Evolutionary conservation across 1,284 basidiomycete genomes (phyloP).

Genomic region (Austroboletus niveus): DNA sequence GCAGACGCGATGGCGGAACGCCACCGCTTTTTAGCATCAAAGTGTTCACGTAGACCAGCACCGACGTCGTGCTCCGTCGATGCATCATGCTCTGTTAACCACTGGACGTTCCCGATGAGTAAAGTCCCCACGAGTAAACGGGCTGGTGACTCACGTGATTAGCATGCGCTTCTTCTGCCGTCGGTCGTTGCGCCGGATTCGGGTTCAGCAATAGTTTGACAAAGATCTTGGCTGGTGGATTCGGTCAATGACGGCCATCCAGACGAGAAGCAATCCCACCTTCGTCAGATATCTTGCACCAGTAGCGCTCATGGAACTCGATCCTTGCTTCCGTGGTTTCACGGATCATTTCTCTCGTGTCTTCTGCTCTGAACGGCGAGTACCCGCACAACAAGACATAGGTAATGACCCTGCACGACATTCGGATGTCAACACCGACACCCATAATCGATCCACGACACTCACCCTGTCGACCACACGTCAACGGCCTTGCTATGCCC

Average conservation of each 20-base stretch:
- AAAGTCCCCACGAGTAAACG: neutral
- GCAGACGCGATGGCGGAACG: constrained; percentile 63
- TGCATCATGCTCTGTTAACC: constrained; percentile 63
- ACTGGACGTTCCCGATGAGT: constrained; percentile 38
- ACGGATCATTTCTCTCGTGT: constrained; percentile 70
- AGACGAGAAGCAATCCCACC: constrained; percentile 40
- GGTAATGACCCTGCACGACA: constrained; percentile 73
- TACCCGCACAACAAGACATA: constrained; percentile 93
- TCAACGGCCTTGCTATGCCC: constrained; percentile 94
- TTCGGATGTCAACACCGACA: neutral
- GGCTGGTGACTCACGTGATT: constrained; percentile 39
- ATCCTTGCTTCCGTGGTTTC: constrained; percentile 85
- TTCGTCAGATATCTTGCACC: constrained; percentile 82
- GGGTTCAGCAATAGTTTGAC: constrained; percentile 73
- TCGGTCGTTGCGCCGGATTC: constrained; percentile 71
- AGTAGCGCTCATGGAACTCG: constrained; percentile 91
- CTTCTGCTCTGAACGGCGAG: constrained; percentile 87
- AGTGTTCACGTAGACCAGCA: constrained; percentile 72
- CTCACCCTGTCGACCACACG: constrained; percentile 88
- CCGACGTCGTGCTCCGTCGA: constrained; percentile 71
- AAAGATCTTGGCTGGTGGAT: constrained; percentile 79
- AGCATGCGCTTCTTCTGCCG: constrained; percentile 70
- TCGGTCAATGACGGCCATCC: neutral
- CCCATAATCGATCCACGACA: constrained; percentile 6
- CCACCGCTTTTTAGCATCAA: constrained; percentile 71